phyloP scores from a whole-genome alignment of 345 rosid genomes.

The Viola odorata region DNA sequence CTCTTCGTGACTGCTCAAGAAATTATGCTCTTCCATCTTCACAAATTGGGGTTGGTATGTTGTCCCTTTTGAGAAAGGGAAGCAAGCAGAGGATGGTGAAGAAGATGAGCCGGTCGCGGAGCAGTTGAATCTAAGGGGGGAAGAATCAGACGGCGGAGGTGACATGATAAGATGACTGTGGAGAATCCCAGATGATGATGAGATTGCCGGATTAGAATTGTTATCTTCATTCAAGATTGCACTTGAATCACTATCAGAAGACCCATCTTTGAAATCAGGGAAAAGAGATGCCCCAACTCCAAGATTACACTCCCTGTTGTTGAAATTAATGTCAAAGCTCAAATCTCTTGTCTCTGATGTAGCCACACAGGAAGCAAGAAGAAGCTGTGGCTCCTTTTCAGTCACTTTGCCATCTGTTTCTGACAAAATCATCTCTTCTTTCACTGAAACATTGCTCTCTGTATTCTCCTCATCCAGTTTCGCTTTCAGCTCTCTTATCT shows the following conservation, averaged over 20 bases:
- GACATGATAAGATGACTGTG: constrained; percentile 28
- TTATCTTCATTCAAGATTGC: constrained; percentile 75
- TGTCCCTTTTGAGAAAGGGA: constrained; percentile 18
- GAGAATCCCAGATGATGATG: constrained; percentile 34
- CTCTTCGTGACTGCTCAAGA: constrained; percentile 75
- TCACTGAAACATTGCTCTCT: constrained; percentile 59
- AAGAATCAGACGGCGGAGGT: constrained; percentile 9
- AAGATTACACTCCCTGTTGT: constrained; percentile 6
- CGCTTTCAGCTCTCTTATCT: constrained; percentile 71
- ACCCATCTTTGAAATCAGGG: constrained; percentile 60
- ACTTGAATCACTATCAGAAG: constrained; percentile 87
- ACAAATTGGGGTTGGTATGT: constrained; percentile 44
- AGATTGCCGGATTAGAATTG: constrained; percentile 51
- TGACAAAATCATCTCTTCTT: constrained; percentile 46
- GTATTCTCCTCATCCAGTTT: constrained; percentile 53
- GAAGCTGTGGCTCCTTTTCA: constrained; percentile 16
- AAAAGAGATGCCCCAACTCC: constrained; percentile 27
- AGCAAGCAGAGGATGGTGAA: constrained; percentile 15
- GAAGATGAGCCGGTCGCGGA: constrained; percentile 13
- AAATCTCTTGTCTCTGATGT: constrained; percentile 27
- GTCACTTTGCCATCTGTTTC: constrained; percentile 30
- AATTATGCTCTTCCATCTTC: constrained; percentile 80
- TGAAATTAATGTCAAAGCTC: constrained; percentile 41
- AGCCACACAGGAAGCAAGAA: constrained; percentile 15
- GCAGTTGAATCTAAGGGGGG: constrained; percentile 14